Base-by-base conservation (phyloP, 1,284 basidiomycete species). In the Irpex rosettiformis region DNA sequence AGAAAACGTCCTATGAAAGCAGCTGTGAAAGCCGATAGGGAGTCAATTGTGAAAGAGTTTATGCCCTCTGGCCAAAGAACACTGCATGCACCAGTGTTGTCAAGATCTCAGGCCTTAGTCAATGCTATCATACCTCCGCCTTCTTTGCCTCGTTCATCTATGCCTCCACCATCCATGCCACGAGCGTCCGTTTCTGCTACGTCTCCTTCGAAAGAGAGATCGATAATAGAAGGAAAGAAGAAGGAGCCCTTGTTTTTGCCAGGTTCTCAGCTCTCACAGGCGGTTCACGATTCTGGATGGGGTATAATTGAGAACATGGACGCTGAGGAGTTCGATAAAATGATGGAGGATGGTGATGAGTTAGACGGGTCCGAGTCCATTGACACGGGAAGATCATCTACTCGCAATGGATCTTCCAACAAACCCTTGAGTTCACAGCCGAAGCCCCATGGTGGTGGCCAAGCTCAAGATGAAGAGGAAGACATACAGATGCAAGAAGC, bases 231-330 rank as follows among this genome's bases (percentile, higher is more conserved):
- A 16, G 43, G 3, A 21, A 47, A 64, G 52, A 60, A 68, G 48
- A 62, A 70, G 52, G 81, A 83, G 58, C 86, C 86, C 10, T 77
- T 90, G 55, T 89, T 91, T 69, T 73, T 88, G 42, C 86, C 85
- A 13, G 67, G 70, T 8, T 83, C 84, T 22, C 88, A 89, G 66
- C 74, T 85, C 49, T 85, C 86, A 10, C 74, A 75, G 27, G 77
- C 75, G 37, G 75, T 88, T 33, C 76, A 76, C 52, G 77, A 77
- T 37, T 83, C 84, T 3, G 87, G 86, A 5, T 70, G 89, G 18
- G 86, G 84, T 1, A 76, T 86, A 33, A 8, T 37, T 4, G 86
- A 88, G 64, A 66, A 77, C 60, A 88, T 90, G 86, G 74, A 79
- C 59, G 76, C 71, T n/a, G 78, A 83, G 18, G 85, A 88, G 66